Evolutionary conservation across 2,329 filamentous ascomycete genomes (phyloP).

Genomic region (Stagonosporopsis vannaccii): DNA sequence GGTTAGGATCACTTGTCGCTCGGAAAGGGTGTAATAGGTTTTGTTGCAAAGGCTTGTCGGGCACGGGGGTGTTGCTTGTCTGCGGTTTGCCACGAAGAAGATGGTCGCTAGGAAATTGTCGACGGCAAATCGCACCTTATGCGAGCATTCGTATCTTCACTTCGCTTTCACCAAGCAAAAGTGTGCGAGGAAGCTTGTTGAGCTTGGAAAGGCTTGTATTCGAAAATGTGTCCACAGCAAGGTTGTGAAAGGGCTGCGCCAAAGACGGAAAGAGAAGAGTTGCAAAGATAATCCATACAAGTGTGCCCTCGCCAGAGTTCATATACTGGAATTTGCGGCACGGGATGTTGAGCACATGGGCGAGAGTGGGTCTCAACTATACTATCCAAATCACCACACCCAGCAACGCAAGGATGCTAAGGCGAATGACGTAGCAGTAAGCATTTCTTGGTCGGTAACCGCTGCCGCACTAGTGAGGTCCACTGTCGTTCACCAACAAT

Average conservation of each 20-base stretch:
- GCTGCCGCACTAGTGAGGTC: conserved; percentile 6
- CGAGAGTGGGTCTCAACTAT: conserved; percentile 6
- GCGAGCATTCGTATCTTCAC: conserved; percentile 23
- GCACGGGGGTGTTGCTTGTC: conserved; percentile 3
- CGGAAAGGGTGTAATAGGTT: background rate
- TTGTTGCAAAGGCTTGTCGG: conserved; percentile 13
- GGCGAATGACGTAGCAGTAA: conserved; percentile 24
- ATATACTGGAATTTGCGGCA: conserved; percentile 8
- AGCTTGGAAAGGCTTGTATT: conserved; percentile 39
- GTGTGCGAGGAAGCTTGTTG: conserved; percentile 29
- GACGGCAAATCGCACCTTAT: too few species aligned
- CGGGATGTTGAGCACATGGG: conserved; percentile 5
- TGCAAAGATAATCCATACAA: background rate
- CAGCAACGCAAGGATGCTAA: conserved; percentile 13
- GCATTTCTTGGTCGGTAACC: conserved; percentile 11
- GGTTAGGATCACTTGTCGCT: conserved; percentile 5
- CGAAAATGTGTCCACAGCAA: conserved; percentile 14
- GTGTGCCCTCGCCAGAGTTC: background rate
- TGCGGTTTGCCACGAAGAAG: conserved; percentile 1
- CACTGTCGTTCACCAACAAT: conserved; percentile 16
- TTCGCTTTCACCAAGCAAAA: conserved; percentile 26
- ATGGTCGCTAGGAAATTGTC: conserved; percentile 12
- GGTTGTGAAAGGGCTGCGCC: background rate
- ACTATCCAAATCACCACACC: background rate
- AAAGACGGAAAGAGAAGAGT: too few species aligned